A percentile compares a stretch with the other conserved stretches of the same genome.
These are phyloP conservation scores for Colletotrichum higginsianum DNA, from an alignment of 2,329 filamentous ascomycete genomes.

Conservation along the genomic window DNA sequence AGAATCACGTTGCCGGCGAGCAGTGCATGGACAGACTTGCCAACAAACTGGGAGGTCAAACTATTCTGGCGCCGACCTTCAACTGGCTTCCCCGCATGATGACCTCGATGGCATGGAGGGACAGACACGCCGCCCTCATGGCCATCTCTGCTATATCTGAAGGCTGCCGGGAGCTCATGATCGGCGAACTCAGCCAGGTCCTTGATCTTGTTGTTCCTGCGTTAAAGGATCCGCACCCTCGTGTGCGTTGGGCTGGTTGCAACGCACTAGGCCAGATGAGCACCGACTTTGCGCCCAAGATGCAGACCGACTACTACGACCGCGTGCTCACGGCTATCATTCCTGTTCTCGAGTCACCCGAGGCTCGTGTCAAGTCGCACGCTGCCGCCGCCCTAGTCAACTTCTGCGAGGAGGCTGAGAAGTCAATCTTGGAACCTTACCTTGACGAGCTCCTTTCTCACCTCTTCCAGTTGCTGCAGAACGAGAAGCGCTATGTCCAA, in stretches of 20 bases:
- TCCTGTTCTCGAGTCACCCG: constrained; percentile 89
- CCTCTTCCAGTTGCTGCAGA: constrained; percentile 89
- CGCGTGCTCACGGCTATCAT: constrained; percentile 91
- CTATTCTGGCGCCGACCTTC: constrained; percentile 94
- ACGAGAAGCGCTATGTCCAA: constrained; percentile 95
- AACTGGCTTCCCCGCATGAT: constrained; percentile 99
- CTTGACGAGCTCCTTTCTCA: constrained; percentile 89
- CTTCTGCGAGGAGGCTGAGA: constrained; percentile 98
- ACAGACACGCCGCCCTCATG: constrained; percentile 97
- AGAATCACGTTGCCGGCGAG: constrained; percentile 97
- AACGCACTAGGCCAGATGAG: constrained; percentile 99
- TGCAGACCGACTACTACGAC: constrained; percentile 96
- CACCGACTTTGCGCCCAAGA: constrained; percentile 97
- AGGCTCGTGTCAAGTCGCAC: constrained; percentile 95
- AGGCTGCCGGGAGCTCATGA: constrained; percentile 95
- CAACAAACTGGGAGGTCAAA: constrained; percentile 95
- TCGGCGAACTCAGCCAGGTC: constrained; percentile 93
- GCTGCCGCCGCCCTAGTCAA: constrained; percentile 98
- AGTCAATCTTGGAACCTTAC: constrained; percentile 91
- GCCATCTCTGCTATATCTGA: constrained; percentile 99
- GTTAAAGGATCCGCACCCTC: constrained; percentile 89
- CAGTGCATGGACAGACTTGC: constrained; percentile 98
- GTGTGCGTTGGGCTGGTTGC: constrained; percentile 97
- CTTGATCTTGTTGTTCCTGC: constrained; percentile 95
- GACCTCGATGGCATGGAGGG: constrained; percentile 93